Percentiles rank a stretch among this genome's conserved stretches.
phyloP scores from a whole-genome alignment of 208 protist genomes.

The Acanthamoeba divionensis region DNA sequence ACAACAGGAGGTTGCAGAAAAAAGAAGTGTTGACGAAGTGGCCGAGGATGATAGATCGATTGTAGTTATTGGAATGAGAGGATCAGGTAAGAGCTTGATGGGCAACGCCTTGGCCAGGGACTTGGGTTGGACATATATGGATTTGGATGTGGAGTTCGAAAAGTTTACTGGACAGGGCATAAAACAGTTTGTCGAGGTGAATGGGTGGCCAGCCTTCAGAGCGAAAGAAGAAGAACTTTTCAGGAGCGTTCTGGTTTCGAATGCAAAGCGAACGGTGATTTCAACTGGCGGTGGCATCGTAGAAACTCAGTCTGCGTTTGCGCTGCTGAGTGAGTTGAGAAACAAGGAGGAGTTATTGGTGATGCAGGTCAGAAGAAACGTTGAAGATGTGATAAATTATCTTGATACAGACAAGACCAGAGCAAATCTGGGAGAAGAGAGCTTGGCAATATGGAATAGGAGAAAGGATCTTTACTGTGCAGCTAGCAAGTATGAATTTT shows the following conservation, averaged over 20 bases:
- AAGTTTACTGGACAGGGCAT: slow-evolving; percentile 6
- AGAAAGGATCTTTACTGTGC: slow-evolving; percentile 10
- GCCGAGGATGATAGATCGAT: slow-evolving; percentile 35
- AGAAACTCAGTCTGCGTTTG: slow-evolving; percentile 59
- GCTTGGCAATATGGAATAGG: neutral
- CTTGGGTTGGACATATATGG: slow-evolving; percentile 71
- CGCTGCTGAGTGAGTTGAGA: slow-evolving; percentile 50
- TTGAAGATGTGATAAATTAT: slow-evolving; percentile 50
- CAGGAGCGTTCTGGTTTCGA: slow-evolving; percentile 10
- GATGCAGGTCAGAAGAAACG: slow-evolving; percentile 30
- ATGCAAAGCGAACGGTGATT: slow-evolving; percentile 50
- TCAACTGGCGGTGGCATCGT: slow-evolving; percentile 79
- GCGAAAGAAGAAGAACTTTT: slow-evolving; percentile 64
- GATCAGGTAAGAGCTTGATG: slow-evolving; percentile 78
- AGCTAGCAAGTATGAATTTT: slow-evolving; percentile 20
- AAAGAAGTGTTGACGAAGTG: no score
- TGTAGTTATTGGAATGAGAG: slow-evolving; percentile 75
- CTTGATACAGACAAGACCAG: slow-evolving; percentile 1
- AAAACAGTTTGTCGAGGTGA: slow-evolving; percentile 58
- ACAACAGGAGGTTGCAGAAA: neutral
- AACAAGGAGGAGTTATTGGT: neutral
- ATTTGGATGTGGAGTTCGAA: slow-evolving; percentile 74
- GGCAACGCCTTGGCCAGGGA: slow-evolving; percentile 55
- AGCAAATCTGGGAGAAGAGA: slow-evolving; percentile 41
- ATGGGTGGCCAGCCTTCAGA: slow-evolving; percentile 74